Conservation (phyloP, 305 asterid genomes). For the Ilex paraguariensis region DNA sequence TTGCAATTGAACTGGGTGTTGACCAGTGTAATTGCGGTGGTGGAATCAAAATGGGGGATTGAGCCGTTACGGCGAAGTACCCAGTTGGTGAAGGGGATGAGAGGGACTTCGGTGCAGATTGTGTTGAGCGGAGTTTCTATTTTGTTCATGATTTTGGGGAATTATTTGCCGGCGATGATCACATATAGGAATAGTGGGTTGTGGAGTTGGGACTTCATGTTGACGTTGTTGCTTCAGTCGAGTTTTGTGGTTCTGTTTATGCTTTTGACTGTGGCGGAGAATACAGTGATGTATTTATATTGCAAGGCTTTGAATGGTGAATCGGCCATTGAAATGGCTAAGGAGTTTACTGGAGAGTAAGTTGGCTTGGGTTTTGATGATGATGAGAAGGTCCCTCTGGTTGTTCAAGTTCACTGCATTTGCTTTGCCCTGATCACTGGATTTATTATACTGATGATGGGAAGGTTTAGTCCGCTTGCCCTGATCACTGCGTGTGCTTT, state of each 20-base stretch:
- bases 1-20: slow-evolving; percentile 49
- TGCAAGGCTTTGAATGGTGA: slow-evolving; percentile 61
- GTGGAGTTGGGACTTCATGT: slow-evolving; percentile 49
- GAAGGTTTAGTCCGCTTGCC: slow-evolving; percentile 7
- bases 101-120: slow-evolving; percentile 31
- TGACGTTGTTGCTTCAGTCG: slow-evolving; percentile 39
- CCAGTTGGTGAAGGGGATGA: slow-evolving; percentile 57
- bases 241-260: slow-evolving; percentile 23
- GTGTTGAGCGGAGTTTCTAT: slow-evolving; percentile 18
- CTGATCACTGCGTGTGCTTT: not conserved
- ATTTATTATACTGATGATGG: not conserved
- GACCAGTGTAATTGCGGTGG: slow-evolving; percentile 46
- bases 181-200: slow-evolving; percentile 29
- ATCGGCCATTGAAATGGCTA: slow-evolving; percentile 75
- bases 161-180: slow-evolving; percentile 21
- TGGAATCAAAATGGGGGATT: slow-evolving; percentile 76
- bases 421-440: not conserved
- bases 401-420: slow-evolving; percentile 26
- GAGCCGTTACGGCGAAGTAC: slow-evolving; percentile 58
- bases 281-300: slow-evolving; percentile 35
- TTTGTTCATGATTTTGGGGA: slow-evolving; percentile 27
- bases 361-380: slow-evolving; percentile 69
- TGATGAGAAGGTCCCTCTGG: slow-evolving; percentile 58
- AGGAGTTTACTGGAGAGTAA: slow-evolving; percentile 73
- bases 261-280: slow-evolving; percentile 32